Base-by-base conservation (phyloP, 371 early-diverging fungal species). In the Polyrhizophydium stewartii region DNA sequence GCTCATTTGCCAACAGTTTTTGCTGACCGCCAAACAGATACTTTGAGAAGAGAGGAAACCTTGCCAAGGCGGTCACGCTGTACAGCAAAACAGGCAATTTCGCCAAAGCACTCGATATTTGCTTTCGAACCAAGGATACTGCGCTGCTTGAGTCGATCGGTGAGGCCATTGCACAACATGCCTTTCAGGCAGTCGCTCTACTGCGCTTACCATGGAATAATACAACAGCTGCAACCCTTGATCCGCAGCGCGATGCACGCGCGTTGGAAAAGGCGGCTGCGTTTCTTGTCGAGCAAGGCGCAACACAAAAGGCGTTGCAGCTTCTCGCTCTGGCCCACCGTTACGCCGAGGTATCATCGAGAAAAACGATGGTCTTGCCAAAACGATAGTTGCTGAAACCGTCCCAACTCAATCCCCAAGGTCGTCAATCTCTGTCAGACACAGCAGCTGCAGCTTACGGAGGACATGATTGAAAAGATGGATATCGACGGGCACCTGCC, bases 41-140 rank as follows among this genome's bases (percentile, higher is more conserved):
- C 50, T 55, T 56, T 56, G 58, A 56, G 30, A 51, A 47, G 21
- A 32, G 21, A 16, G 68, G 61, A 25, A 32, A 58, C 40, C 22
- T 71, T 0, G 72, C 70, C 32, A 69, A 70, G 58, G 78, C 77
- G 5, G 71, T 77, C 28, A 70, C 60, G 2, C 55, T 77, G 16
- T 73, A 73, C 46, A 59, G 60, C 43, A 73, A 70, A 21, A 66
- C 62, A 13, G 76, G 77, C 3, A 68, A 77, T 43, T 10, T 63
- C 22, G 27, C 57, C 12, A 68, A 69, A 67, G 80, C 80, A 3
- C 46, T 77, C 13, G 70, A 77, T 12, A 55, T 78, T 22, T 79
- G 76, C 66, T 69, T 73, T 33, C 58, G 69, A 50, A 52, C 57
- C 21, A 61, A 72, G 16, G 67, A 79, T 30, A 56, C 63, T 37